A percentile compares a stretch with the other conserved stretches of the same genome.
These are phyloP conservation scores for Fusarium neocosmosporiellum DNA, from an alignment of 2,329 filamentous ascomycete genomes.

Conservation along the genomic window DNA sequence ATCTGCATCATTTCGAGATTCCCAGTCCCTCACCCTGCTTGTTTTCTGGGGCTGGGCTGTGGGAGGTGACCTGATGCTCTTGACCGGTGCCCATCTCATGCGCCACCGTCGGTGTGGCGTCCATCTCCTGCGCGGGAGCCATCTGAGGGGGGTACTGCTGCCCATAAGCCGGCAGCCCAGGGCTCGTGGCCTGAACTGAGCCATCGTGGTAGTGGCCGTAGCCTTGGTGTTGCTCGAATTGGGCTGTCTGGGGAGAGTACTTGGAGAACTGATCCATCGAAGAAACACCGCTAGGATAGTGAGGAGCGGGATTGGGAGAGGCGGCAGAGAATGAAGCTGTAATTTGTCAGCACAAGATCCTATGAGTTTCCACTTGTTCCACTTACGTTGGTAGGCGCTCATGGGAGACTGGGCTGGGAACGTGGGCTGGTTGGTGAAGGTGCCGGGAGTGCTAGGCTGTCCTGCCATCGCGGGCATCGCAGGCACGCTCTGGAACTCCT, in stretches of 20 bases:
- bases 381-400: conserved; percentile 40
- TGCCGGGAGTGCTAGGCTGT: conserved; percentile 23
- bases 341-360: conserved; percentile 8
- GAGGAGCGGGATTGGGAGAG: conserved; percentile 20
- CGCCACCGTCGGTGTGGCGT: conserved; percentile 22
- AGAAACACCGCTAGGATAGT: conserved; percentile 30
- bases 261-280: conserved; percentile 34
- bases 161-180: conserved; percentile 25
- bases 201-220: conserved; percentile 30
- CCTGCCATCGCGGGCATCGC: conserved; percentile 8
- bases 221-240: conserved; percentile 28
- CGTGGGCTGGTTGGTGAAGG: conserved; percentile 2
- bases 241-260: conserved; percentile 29
- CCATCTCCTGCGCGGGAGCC: conserved; percentile 38
- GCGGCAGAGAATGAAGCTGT: conserved; percentile 27
- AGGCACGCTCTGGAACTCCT: conserved; percentile 17
- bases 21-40: conserved; percentile 8
- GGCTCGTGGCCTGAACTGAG: conserved; percentile 1
- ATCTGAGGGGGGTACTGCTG: conserved; percentile 28
- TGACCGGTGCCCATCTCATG: conserved; percentile 37
- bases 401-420: conserved; percentile 31
- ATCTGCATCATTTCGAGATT: conserved; percentile 1
- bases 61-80: conserved; percentile 16
- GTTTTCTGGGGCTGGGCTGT: conserved; percentile 9
- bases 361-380: not conserved